These are phyloP conservation scores for Erythrobasidium yunnanense DNA, from an alignment of 768 basidiomycete genomes.

Conservation along the genomic window DNA sequence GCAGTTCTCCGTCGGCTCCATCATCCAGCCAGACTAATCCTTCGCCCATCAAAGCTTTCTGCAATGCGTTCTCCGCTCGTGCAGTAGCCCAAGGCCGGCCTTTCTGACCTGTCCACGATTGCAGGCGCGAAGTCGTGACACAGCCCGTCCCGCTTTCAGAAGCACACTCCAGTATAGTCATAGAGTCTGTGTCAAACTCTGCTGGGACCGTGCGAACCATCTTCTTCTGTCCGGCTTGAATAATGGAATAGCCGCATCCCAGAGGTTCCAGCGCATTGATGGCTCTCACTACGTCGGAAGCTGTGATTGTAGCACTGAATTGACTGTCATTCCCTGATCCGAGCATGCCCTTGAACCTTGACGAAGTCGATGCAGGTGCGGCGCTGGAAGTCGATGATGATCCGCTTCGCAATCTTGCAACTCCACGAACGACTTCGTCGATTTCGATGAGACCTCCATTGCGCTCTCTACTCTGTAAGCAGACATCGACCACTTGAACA, in stretches of 20 bases:
- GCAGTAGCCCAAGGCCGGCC: slow-evolving; percentile 69
- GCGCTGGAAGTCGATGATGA: neutral
- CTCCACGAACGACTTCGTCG: slow-evolving; percentile 65
- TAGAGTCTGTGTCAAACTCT: slow-evolving; percentile 81
- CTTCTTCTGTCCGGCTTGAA: slow-evolving; percentile 59
- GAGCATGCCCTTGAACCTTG: neutral
- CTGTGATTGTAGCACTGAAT: slow-evolving; percentile 49
- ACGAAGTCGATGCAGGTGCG: neutral
- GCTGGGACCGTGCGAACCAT: slow-evolving; percentile 83
- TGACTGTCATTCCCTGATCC: neutral
- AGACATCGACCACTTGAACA: slow-evolving; percentile 51
- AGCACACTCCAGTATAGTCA: slow-evolving; percentile 59
- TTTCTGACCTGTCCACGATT: slow-evolving; percentile 9
- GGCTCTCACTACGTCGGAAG: slow-evolving; percentile 51
- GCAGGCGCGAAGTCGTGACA: slow-evolving; percentile 28
- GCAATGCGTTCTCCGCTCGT: slow-evolving; percentile 63
- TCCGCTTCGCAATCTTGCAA: slow-evolving; percentile 55
- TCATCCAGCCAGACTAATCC: slow-evolving; percentile 93
- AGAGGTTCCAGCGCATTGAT: slow-evolving; percentile 75
- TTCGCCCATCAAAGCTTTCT: slow-evolving; percentile 81
- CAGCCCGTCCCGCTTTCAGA: slow-evolving; percentile 32
- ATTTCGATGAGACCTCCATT: slow-evolving; percentile 91
- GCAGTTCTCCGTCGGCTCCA: slow-evolving; percentile 57
- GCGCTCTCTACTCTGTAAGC: slow-evolving; percentile 43
- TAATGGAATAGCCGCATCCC: slow-evolving; percentile 78